Evolutionary conservation across 2,329 filamentous ascomycete genomes (phyloP).

Genomic region (Pyricularia sp.): DNA sequence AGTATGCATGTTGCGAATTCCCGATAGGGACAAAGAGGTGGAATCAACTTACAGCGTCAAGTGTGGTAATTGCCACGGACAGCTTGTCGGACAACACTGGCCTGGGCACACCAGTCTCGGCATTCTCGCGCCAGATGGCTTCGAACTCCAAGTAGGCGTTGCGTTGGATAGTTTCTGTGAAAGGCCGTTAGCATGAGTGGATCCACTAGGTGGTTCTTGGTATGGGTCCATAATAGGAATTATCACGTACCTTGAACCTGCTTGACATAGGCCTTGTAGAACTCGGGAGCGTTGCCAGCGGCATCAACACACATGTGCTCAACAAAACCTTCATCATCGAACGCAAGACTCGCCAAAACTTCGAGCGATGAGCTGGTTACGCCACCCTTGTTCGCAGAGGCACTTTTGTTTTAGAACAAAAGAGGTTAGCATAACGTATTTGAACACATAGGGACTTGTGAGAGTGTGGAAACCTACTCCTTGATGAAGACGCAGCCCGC

Average conservation of each 20-base stretch:
- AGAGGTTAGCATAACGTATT: too few species aligned
- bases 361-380: constrained; percentile 88
- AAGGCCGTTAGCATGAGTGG: neutral
- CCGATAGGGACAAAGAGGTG: neutral
- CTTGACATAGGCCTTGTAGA: constrained; percentile 90
- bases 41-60: constrained; percentile 47
- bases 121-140: constrained; percentile 93
- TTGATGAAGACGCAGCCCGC: constrained; percentile 96
- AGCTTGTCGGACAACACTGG: constrained; percentile 89
- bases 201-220: neutral
- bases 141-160: constrained; percentile 95
- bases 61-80: constrained; percentile 84
- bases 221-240: neutral
- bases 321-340: constrained; percentile 81
- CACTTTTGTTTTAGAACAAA: too few species aligned
- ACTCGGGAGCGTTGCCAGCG: constrained; percentile 66
- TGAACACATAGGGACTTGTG: too few species aligned
- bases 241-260: constrained; percentile 66
- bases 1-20: neutral
- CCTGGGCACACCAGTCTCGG: constrained; percentile 67
- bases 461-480: constrained; percentile 40
- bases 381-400: constrained; percentile 83
- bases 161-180: constrained; percentile 52
- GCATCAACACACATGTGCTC: constrained; percentile 86
- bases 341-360: constrained; percentile 87